Base-by-base conservation (phyloP, 352 stramenopile genomes). In the Albugo laibachii region DNA sequence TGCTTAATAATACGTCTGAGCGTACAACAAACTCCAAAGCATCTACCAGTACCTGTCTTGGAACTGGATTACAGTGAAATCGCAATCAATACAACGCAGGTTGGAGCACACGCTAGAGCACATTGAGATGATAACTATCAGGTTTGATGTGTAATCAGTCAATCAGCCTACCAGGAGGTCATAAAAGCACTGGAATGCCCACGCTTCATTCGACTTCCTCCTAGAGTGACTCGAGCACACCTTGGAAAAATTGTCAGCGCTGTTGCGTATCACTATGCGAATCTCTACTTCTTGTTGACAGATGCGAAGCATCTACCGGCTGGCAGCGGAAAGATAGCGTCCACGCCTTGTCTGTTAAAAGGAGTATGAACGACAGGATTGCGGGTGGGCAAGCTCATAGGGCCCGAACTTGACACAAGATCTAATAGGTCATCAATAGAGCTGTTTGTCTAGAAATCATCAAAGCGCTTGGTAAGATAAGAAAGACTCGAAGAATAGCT, bases 41-140 rank as follows among this genome's bases (percentile, higher is more conserved):
- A 31, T 31, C 3, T 31, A 31, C 8, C 24, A 31, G 48, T 62
- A 83, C 73, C 71, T 79, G 50, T 69, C 65, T 8, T 62, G 48
- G 38, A 88, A 84, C 48, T 84, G 73, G 24, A 86, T 69, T 31
- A 84, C 70, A 0, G 60, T 75, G 47, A 88, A 88, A 57, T 86
- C 73, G 43, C 73, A 86, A 4, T 86, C 69, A 50, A 84, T 86
- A 65, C 76, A 86, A 50, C 72, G 66, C 38, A 88, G 54, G 48
- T 83, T 84, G 20, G 59, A 64, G 44, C 76, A 88, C 20, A 69
- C 56, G 11, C 62, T 84, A 48, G 10, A 34, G 31, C 31, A 48
- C 18, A 42, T 16, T 27, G 42, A 10, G 13, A 48, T 41, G 36
- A 10, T 31, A 47, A 12, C 42, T 36, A 18, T 45, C 21, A 50